Percentiles rank a stretch among this genome's conserved stretches.
Conservation (phyloP, 2,329 filamentous ascomycete genomes). For the Cladophialophora carrionii region DNA sequence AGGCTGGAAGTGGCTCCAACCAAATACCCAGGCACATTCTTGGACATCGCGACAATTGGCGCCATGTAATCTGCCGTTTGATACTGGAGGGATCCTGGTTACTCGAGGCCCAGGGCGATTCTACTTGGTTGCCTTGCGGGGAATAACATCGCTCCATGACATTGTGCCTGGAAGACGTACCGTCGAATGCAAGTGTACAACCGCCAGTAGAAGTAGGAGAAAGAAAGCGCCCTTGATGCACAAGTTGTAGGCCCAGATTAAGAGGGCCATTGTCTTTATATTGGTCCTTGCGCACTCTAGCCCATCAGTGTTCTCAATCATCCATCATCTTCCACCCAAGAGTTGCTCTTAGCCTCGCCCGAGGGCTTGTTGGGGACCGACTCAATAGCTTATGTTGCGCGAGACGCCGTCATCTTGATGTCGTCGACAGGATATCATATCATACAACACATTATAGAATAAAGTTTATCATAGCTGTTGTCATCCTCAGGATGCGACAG, state of each 20-base stretch:
- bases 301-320: neutral
- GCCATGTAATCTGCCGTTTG: neutral
- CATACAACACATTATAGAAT: slow-evolving; percentile 34
- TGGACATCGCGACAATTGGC: neutral
- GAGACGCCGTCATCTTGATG: neutral
- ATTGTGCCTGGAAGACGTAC: neutral
- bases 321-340: neutral
- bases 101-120: no score
- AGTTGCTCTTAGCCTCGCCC: neutral
- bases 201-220: neutral
- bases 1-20: neutral
- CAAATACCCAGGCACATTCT: neutral
- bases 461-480: slow-evolving; percentile 18
- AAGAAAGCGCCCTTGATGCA: neutral
- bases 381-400: neutral
- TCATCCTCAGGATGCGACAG: slow-evolving; percentile 2
- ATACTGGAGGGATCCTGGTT: neutral
- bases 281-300: neutral
- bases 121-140: neutral
- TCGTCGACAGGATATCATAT: slow-evolving; percentile 21
- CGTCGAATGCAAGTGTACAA: neutral
- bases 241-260: neutral
- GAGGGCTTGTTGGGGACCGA: neutral
- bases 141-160: neutral
- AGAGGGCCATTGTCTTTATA: neutral